Percentiles rank a stretch among this genome's conserved stretches.
phyloP scores from a whole-genome alignment of 768 basidiomycete species.

The Boletus huronensis region DNA sequence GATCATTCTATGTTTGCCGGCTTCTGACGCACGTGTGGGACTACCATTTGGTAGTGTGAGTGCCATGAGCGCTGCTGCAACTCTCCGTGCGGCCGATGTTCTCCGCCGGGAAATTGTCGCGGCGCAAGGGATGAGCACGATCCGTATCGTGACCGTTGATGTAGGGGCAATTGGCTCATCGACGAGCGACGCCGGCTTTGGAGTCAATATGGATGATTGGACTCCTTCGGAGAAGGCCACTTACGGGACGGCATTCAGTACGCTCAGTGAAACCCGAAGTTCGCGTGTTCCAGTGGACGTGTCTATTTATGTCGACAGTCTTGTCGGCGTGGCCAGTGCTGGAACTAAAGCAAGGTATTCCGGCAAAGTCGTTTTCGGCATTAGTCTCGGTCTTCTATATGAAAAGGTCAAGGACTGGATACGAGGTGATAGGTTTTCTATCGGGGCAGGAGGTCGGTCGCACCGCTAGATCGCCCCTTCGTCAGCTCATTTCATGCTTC shows the following conservation, averaged over 20 bases:
- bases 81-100: constrained; percentile 66
- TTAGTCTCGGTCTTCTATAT: constrained; percentile 40
- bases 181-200: constrained; percentile 30
- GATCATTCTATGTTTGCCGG: constrained; percentile 73
- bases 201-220: constrained; percentile 64
- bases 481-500: constrained; percentile 10
- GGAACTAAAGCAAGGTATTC: constrained; percentile 42
- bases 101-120: constrained; percentile 70
- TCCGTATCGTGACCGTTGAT: constrained; percentile 63
- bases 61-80: constrained; percentile 75
- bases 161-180: constrained; percentile 53
- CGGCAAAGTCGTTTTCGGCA: constrained; percentile 39
- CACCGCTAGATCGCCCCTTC: neutral
- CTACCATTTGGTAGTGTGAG: constrained; percentile 62
- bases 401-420: constrained; percentile 51
- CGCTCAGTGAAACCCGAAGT: constrained; percentile 41
- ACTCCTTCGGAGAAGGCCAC: constrained; percentile 67
- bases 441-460: constrained; percentile 76
- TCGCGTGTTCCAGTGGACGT: constrained; percentile 55
- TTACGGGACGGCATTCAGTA: constrained; percentile 67
- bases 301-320: constrained; percentile 52
- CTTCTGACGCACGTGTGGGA: constrained; percentile 67
- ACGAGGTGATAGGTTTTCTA: constrained; percentile 62
- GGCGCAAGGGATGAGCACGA: constrained; percentile 56
- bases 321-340: constrained; percentile 58